Conservation (phyloP, 371 early-diverging fungal species). For the Mucor ambiguus region DNA sequence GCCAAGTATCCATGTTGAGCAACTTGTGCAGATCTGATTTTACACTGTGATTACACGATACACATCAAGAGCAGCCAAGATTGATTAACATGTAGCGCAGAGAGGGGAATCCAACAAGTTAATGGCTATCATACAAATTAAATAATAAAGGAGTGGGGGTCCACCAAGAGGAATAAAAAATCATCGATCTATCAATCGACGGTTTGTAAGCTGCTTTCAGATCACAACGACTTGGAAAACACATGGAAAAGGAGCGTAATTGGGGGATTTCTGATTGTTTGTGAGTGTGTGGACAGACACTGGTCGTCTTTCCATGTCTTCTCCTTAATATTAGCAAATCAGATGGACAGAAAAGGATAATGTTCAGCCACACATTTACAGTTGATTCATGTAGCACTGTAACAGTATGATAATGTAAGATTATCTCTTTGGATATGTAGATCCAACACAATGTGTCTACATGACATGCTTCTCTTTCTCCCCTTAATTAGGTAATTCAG, state of each 20-base stretch:
- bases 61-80: background rate
- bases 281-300: background rate
- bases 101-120: background rate
- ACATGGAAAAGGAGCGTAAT: constrained; percentile 8
- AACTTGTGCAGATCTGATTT: background rate
- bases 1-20: background rate
- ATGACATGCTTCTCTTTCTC: background rate
- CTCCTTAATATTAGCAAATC: background rate
- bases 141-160: background rate
- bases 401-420: background rate
- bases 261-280: constrained; percentile 2
- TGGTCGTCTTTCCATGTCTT: background rate
- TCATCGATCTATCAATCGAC: constrained; percentile 2
- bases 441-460: background rate
- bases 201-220: background rate
- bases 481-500: background rate
- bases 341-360: constrained; percentile 15
- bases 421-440: background rate
- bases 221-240: constrained; percentile 6
- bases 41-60: background rate
- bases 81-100: background rate
- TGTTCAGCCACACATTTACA: constrained; percentile 4
- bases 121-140: constrained; percentile 1
- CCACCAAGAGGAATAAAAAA: background rate
- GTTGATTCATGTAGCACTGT: background rate